These are phyloP conservation scores for Endogone sp. DNA, from an alignment of 192 early-diverging fungal genomes.

Conservation along the genomic window DNA sequence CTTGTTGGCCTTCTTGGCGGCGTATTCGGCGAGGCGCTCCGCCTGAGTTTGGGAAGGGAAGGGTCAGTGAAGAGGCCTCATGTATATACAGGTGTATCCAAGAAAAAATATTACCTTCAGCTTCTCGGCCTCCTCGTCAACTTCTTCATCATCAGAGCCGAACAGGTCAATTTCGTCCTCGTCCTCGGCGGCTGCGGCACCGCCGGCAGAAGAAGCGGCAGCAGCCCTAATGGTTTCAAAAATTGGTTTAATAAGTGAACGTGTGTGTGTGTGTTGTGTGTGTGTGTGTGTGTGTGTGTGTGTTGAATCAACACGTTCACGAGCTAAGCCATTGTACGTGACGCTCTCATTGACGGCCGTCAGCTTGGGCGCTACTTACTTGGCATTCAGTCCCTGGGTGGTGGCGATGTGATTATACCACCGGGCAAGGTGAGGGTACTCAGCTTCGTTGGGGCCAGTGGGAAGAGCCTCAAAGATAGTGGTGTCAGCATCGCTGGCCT, in stretches of 20 bases:
- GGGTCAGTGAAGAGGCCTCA: too few relatives aligned
- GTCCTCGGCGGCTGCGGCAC: conserved; percentile 68
- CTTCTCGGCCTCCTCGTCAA: conserved; percentile 87
- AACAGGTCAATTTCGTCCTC: conserved; percentile 97
- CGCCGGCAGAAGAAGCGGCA: conserved; percentile 43
- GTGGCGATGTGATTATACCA: conserved; percentile 29
- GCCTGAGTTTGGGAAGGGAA: conserved; percentile 26
- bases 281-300: background rate
- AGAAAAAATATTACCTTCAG: conserved; percentile 41
- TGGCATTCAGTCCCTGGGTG: conserved; percentile 11
- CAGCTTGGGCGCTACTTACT: background rate
- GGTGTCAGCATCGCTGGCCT: conserved; percentile 22
- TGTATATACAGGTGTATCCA: too few relatives aligned
- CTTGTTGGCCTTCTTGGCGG: conserved; percentile 66
- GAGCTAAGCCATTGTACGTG: too few relatives aligned
- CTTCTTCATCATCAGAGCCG: conserved; percentile 90
- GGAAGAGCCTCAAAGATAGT: conserved; percentile 30
- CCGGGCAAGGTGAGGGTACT: conserved; percentile 24
- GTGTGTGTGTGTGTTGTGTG: background rate
- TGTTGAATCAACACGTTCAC: background rate
- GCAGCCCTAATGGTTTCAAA: conserved; percentile 40
- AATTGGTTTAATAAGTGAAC: background rate
- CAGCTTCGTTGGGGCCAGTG: conserved; percentile 25
- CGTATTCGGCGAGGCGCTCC: conserved; percentile 87
- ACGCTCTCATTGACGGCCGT: background rate